A percentile compares a stretch with the other conserved stretches of the same genome.
Conservation (phyloP, 2,329 filamentous ascomycete genomes). For the Clonostachys solani region DNA sequence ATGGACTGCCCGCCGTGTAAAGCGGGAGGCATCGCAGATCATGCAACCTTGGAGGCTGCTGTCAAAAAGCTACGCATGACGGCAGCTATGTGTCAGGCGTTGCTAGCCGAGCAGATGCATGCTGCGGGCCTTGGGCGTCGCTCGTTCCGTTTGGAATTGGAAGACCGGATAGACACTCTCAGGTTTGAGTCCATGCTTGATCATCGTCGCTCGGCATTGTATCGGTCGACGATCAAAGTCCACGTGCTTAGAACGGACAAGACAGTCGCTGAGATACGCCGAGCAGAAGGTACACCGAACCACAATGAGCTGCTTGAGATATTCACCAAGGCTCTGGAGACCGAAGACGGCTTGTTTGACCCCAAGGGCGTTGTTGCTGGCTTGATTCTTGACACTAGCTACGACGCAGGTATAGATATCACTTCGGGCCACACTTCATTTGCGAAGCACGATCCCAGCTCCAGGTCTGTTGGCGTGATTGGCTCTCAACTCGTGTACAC, state of each 20-base stretch:
- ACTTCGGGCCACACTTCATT: conserved; percentile 65
- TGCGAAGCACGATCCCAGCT: conserved; percentile 44
- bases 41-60: conserved; percentile 53
- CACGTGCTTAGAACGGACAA: conserved; percentile 63
- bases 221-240: conserved; percentile 47
- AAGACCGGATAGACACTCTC: conserved; percentile 67
- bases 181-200: conserved; percentile 21
- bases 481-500: conserved; percentile 68
- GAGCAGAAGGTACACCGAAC: conserved; percentile 62
- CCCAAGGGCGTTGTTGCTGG: conserved; percentile 63
- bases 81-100: conserved; percentile 73
- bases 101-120: conserved; percentile 72
- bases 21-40: conserved; percentile 48
- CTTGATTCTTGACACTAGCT: conserved; percentile 66
- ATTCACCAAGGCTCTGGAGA: conserved; percentile 32
- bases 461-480: conserved; percentile 64
- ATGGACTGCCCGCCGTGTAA: conserved; percentile 64
- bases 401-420: conserved; percentile 52
- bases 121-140: conserved; percentile 63
- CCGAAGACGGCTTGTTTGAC: neutral
- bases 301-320: conserved; percentile 48
- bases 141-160: conserved; percentile 70
- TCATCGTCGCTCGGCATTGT: conserved; percentile 1
- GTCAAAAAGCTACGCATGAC: conserved; percentile 69
- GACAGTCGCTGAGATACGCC: conserved; percentile 62